Base-by-base conservation (phyloP, 768 basidiomycete genomes). In the Mycena capillaripes region DNA sequence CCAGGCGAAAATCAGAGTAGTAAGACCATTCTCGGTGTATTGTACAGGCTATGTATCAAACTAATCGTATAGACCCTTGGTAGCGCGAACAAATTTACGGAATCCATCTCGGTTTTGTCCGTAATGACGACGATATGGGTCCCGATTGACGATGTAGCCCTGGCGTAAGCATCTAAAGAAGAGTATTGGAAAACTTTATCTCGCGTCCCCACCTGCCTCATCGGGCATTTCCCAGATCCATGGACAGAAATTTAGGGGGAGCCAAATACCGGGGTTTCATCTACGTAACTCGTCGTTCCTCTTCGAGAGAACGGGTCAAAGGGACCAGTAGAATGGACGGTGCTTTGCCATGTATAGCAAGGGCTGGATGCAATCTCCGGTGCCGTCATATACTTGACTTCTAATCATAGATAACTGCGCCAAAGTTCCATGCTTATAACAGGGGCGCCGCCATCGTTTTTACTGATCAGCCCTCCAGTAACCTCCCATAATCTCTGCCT, bases 1-100 rank as follows among this genome's bases (percentile, higher is more conserved):
- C 64, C 4, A 74, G 70, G 65, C 25, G 57, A 36, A 76, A 74
- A 58, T 30, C 70, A 11, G 60, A 66, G 29, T 73, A 66, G 50
- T 63, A 60, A 27, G 29, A 21, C 50, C n/a, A n/a, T n/a, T 27
- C 53, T 10, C 38, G 34, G 65, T 71, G 57, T 71, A 71, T 66
- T 72, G 59, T 70, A 56, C 44, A 52, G 62, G 57, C 38, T 55
- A 61, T 71, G 38, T 72, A 72, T 34, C n/a, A 55, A 56, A 61
- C 36, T 71, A 65, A 71, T 71, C 32, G 68, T 63, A 60, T 61
- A 57, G 60, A 63, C 44, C 23, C 34, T 14, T 69, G 44, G 7
- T 17, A 19, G 19, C 42, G 42, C 42, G 52, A 25, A 9, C 34
- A 38, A 44, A 19, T 61, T 61, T 44, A 44, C 42, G 42, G 42